Evolutionary conservation across 176 grass and related monocot species (phyloP).

Genomic region (Oryza punctata): DNA sequence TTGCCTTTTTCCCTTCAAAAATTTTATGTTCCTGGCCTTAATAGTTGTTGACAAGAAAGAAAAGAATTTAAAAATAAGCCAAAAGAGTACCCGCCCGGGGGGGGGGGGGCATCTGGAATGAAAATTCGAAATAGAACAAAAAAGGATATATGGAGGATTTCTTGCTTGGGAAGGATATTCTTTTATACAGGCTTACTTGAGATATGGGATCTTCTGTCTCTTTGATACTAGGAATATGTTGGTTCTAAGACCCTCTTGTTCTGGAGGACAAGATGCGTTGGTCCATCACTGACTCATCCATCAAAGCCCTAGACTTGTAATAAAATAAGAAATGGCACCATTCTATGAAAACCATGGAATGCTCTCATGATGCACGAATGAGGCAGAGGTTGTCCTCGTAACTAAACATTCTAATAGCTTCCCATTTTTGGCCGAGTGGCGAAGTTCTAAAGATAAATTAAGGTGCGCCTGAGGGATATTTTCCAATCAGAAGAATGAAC

Average conservation of each 20-base stretch:
- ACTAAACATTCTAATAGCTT: not conserved
- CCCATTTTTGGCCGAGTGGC: not conserved
- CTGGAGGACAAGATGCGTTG: not conserved
- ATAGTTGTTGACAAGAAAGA: not conserved
- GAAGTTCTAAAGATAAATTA: slow-evolving; percentile 12
- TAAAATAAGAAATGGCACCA: too few species aligned
- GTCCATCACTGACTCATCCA: not conserved
- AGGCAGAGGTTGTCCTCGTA: too few species aligned
- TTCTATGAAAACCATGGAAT: too few species aligned
- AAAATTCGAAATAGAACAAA: not conserved
- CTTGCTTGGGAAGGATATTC: not conserved
- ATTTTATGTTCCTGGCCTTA: slow-evolving; percentile 9
- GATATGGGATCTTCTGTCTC: not conserved
- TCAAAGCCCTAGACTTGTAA: too few species aligned
- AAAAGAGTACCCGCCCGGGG: not conserved
- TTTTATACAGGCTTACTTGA: not conserved
- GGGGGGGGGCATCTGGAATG: not conserved
- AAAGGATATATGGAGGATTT: not conserved
- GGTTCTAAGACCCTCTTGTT: not conserved
- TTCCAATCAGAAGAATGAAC: not conserved
- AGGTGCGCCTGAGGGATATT: not conserved
- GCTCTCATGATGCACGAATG: too few species aligned
- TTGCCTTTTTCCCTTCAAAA: not conserved
- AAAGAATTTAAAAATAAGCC: not conserved
- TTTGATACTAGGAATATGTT: not conserved